Conservation (phyloP, 805 yeast genomes). For the Brettanomyces sp. region DNA sequence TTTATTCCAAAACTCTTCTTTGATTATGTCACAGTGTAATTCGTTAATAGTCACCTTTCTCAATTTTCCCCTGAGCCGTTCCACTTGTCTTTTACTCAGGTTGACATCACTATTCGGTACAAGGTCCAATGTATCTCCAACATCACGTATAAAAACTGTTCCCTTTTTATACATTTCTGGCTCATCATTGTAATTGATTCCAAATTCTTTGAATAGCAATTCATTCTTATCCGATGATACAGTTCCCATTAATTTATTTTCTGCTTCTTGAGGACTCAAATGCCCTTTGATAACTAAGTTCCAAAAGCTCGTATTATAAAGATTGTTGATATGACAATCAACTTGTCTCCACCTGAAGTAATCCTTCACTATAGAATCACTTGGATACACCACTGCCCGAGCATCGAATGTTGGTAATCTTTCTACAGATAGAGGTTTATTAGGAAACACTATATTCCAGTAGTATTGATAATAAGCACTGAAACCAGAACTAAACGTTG, state of each 20-base stretch:
- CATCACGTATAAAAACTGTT: slow-evolving; percentile 47
- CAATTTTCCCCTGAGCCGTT: slow-evolving; percentile 38
- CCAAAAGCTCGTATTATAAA: slow-evolving; percentile 94
- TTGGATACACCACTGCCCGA: slow-evolving; percentile 81
- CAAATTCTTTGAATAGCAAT: slow-evolving; percentile 65
- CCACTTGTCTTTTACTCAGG: slow-evolving; percentile 36
- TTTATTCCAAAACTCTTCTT: slow-evolving; percentile 51
- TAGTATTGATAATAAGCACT: slow-evolving; percentile 63
- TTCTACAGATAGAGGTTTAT: slow-evolving; percentile 28
- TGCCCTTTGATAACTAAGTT: slow-evolving; percentile 62
- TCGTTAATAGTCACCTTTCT: slow-evolving; percentile 36
- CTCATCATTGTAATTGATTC: slow-evolving; percentile 85
- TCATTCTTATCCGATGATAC: slow-evolving; percentile 82
- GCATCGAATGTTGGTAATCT: slow-evolving; percentile 86
- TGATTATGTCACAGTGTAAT: slow-evolving; percentile 54
- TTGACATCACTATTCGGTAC: not conserved
- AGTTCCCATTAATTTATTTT: slow-evolving; percentile 66
- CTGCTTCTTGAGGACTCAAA: slow-evolving; percentile 72
- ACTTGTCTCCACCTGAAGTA: slow-evolving; percentile 93
- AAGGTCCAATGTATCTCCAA: too few species aligned
- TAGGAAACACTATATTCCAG: slow-evolving; percentile 57
- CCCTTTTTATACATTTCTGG: slow-evolving; percentile 87
- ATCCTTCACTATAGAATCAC: slow-evolving; percentile 49
- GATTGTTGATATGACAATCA: slow-evolving; percentile 90
- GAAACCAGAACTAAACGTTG: slow-evolving; percentile 75